Base-by-base conservation (phyloP, 2,329 filamentous ascomycete genomes). In the Beauveria caledonica region DNA sequence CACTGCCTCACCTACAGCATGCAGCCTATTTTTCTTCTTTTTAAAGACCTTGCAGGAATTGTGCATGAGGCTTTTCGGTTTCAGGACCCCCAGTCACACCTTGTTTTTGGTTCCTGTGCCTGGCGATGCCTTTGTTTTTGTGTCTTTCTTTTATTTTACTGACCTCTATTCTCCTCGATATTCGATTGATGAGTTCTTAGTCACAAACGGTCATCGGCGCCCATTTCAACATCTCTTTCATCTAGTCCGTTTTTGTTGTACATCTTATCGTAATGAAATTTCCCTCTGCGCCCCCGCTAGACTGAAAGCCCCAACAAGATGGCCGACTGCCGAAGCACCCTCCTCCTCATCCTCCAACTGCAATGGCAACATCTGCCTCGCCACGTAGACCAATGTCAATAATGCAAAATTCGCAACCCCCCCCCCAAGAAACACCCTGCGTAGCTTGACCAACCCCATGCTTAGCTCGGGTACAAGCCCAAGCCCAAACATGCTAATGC, bases 401-500 rank as follows among this genome's bases (percentile, higher is more conserved):
- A 13, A 36, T 36, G 13, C 33, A 36, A 36, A 13, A 5, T 13
- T 36, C 11, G 11, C 33, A 36, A 15, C 11, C 13, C 27, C 23
- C 23, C n/a, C n/a, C n/a, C n/a, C n/a, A n/a, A 27, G 27, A 39
- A 7, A n/a, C 19, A 17, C 2, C 8, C 49, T 27, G 21, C 29
- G 23, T 7, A 29, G 40, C 52, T 25, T 33, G 17, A 25, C n/a
- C 39, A 25, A 25, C 29, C 49, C 52, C 52, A 55, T 55, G 52
- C 23, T 13, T 54, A 54, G 51, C 51, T 54, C 51, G 51, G 36
- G 23, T 23, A 56, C 27, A 48, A 49, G 21, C 5, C 23, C 13
- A 58, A 33, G 48, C 25, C 39, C 57, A 59, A 46, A 45, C 39
- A 27, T 59, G 48, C 57, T 52, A 52, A 52, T 52, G 48, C 57